Percentiles rank a stretch among this genome's conserved stretches.
phyloP scores from a whole-genome alignment of 331 rosid genomes.

The Pyrus hybrid region DNA sequence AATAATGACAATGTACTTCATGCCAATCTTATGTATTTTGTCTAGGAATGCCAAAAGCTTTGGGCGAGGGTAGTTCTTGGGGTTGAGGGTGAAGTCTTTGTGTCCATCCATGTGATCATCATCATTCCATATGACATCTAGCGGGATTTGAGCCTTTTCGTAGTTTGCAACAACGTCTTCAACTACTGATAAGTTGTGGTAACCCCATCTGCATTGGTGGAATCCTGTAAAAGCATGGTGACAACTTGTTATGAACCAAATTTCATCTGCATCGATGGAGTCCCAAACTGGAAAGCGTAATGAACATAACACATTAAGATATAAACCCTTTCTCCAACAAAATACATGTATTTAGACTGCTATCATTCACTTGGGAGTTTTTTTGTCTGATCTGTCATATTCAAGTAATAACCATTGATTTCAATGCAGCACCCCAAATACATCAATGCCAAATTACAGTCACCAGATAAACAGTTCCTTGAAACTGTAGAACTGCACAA shows the following conservation, averaged over 20 bases:
- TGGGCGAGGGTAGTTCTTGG: conserved; percentile 55
- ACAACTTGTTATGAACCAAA: neutral
- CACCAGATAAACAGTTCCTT: neutral
- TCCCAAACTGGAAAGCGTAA: neutral
- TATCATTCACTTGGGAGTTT: too few relatives aligned
- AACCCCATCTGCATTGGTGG: conserved; percentile 99
- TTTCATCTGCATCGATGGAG: neutral
- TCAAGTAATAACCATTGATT: neutral
- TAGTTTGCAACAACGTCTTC: conserved; percentile 91
- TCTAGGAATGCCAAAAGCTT: conserved; percentile 74
- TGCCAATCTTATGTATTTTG: conserved; percentile 74
- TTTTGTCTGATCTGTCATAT: neutral
- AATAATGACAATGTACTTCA: conserved; percentile 80
- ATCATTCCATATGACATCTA: conserved; percentile 93
- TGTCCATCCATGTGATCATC: conserved; percentile 96
- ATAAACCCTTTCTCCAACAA: neutral
- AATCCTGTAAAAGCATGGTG: conserved; percentile 41
- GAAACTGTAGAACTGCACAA: neutral
- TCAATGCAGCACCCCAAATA: neutral
- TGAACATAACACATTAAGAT: neutral
- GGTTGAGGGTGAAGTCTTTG: conserved; percentile 81
- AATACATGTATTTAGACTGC: too few relatives aligned
- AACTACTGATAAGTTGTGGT: conserved; percentile 84
- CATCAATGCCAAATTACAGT: neutral
- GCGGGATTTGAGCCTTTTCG: conserved; percentile 79